Base-by-base conservation (phyloP, 768 basidiomycete species). In the Phaeolepiota aurea region DNA sequence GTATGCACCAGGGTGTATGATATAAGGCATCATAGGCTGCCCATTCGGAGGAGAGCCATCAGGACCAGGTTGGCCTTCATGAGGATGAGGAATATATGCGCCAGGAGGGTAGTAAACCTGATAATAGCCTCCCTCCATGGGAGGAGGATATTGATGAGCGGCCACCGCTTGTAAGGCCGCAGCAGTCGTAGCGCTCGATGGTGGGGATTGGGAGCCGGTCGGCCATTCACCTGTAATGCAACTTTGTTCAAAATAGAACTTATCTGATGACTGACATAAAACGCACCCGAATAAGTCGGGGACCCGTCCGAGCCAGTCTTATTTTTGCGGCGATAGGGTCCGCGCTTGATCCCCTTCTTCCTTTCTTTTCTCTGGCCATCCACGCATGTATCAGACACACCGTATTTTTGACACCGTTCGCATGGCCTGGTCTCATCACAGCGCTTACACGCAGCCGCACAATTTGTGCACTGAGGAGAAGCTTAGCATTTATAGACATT, bases 341-440 rank as follows among this genome's bases (percentile, higher is more conserved):
- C 87, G 47, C 87, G 72, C 63, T 90, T 90, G 58, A 89, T 73
- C 41, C 87, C 87, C 59, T 87, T 89, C 65, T 89, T 90, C 46
- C 92, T 74, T 61, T 94, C 91, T 64, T 94, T 96, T 54, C 92
- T 76, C 54, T 87, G 84, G 20, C 90, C 91, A 58, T 96, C 92
- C 41, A 84, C 66, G 59, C 92, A 96, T 41, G 80, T 72, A 7
- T 72, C 72, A 2, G 76, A 64, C 40, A 90, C 75, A 48, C 86
- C 87, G 58, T 93, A 93, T 62, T 91, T 92, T 53, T 82, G 69
- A 50, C 92, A 96, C 22, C 92, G 81, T 45, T 84, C 80, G 56
- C 92, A 96, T 18, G 92, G 92, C 32, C 92, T 79, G 48, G 69
- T 73, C 48, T 90, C 88, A 59, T 90, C 85, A 57, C 87, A 90